Evolutionary conservation across 2,329 filamentous ascomycete genomes (phyloP), one percentile per base, ranked within the genome.

Genomic region (Curvularia spicifera): DNA sequence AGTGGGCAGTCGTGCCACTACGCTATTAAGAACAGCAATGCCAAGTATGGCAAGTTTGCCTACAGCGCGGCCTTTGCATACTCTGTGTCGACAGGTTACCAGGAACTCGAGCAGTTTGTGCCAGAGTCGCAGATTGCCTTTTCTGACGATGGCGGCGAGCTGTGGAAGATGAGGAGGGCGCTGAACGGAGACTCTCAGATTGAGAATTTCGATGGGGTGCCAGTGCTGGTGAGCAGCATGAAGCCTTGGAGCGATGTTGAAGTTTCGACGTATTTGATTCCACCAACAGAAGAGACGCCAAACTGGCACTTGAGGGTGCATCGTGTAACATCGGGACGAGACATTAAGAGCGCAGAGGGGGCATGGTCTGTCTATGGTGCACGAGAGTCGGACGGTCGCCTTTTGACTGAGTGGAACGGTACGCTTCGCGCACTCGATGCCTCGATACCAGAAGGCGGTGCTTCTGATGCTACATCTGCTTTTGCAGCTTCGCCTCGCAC

Each of bases 1-100:
- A 90, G 88, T 0, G 90, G 91, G 1, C 90, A 94, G 73, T 88
- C 88, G n/a, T 93, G 90, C 76, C 88, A 90, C 74, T 93, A 93
- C 71, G 88, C 90, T 0, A 88, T 93, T 81, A 91, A 91, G 76
- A 90, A 89, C 53, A 91, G 90, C 0, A 90, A 93, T 73, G 89
- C 90, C 60, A 93, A 93, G 71, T 93, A 93, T 74, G 90, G 90
- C 46, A 85, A 86, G 59, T 93, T 93, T 71, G 89, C 89, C 5
- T 93, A 93, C 77, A 90, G 87, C 69, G 88, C 88, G 51, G 85
- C 88, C 0, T 93, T 91, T 73, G 89, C 83, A 20, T 93, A 93
- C 78, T 91, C 88, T 0, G 90, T 93, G 0, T 89, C 90, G 0
- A 90, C 90, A 0, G 90, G 91, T 0, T 83, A 87, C 18, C 91